These are phyloP conservation scores for Manihot esculenta DNA, from an alignment of 441 rosid species.

Conservation along the genomic window DNA sequence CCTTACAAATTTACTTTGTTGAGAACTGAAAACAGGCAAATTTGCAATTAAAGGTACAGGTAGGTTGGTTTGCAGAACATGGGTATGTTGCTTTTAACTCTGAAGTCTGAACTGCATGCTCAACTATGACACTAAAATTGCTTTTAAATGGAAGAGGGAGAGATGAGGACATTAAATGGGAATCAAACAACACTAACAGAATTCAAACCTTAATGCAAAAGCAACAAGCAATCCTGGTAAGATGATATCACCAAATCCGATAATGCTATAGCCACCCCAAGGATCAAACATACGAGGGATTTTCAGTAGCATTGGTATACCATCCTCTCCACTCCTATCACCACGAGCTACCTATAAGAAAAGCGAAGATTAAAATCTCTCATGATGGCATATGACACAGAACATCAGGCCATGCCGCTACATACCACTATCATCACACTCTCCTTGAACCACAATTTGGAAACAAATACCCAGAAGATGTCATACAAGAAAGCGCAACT, in stretches of 20 bases:
- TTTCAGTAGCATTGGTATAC: conserved; percentile 77
- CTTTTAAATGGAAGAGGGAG: not conserved
- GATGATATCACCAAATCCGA: conserved; percentile 86
- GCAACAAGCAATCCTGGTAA: conserved; percentile 72
- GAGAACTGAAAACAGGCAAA: not conserved
- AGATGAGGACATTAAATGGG: too few species aligned
- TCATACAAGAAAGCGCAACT: conserved; percentile 91
- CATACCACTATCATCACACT: conserved; percentile 97
- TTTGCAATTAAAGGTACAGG: not conserved
- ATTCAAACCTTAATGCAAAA: conserved; percentile 56
- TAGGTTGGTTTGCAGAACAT: not conserved
- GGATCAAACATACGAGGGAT: conserved; percentile 86
- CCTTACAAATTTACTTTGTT: not conserved
- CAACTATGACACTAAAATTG: not conserved
- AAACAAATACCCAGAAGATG: conserved; percentile 93
- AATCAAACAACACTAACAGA: not conserved
- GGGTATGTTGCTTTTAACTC: not conserved
- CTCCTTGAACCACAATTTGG: conserved; percentile 78
- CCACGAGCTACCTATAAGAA: conserved; percentile 67
- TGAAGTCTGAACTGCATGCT: not conserved
- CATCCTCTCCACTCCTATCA: conserved; percentile 77
- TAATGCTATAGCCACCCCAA: conserved; percentile 88
- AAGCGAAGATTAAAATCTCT: not conserved
- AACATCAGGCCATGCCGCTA: conserved; percentile 21
- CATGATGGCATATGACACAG: conserved; percentile 1